phyloP scores from a whole-genome alignment of 2,329 filamentous ascomycete genomes.

The Myriosclerotinia scirpicola region DNA sequence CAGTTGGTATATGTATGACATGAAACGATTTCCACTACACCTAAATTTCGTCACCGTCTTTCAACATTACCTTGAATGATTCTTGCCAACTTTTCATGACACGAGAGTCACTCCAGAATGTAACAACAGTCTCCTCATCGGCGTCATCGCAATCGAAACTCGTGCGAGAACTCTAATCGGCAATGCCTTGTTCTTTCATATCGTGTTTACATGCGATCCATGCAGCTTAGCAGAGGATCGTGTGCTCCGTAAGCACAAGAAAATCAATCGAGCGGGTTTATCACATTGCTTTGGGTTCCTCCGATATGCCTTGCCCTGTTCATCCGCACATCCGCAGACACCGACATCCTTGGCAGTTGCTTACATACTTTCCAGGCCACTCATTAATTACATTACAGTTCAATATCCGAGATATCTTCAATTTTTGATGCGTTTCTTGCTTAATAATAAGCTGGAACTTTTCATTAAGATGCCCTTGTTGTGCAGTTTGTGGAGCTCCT shows the following conservation, averaged over 20 bases:
- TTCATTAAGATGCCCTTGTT: background rate
- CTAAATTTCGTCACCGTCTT: background rate
- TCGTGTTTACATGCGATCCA: background rate
- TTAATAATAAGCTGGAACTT: background rate
- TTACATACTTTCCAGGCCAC: background rate
- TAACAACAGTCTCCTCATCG: background rate
- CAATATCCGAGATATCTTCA: slow-evolving; percentile 1
- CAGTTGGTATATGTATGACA: background rate
- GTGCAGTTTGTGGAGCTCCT: background rate
- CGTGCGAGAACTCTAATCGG: background rate
- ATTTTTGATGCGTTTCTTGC: slow-evolving; percentile 2
- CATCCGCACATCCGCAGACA: background rate
- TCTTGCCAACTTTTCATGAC: background rate
- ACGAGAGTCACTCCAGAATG: background rate
- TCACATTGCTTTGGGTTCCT: background rate
- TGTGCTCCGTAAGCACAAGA: background rate
- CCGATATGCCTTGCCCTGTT: background rate
- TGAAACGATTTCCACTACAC: background rate
- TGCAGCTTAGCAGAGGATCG: background rate
- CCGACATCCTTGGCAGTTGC: background rate
- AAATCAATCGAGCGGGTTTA: background rate
- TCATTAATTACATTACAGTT: background rate
- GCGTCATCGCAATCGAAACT: background rate
- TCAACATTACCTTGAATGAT: background rate
- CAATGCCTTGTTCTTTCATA: background rate